These are phyloP conservation scores for Sordariomycetes sp. DNA, from an alignment of 2,329 filamentous ascomycete genomes.

Conservation along the genomic window DNA sequence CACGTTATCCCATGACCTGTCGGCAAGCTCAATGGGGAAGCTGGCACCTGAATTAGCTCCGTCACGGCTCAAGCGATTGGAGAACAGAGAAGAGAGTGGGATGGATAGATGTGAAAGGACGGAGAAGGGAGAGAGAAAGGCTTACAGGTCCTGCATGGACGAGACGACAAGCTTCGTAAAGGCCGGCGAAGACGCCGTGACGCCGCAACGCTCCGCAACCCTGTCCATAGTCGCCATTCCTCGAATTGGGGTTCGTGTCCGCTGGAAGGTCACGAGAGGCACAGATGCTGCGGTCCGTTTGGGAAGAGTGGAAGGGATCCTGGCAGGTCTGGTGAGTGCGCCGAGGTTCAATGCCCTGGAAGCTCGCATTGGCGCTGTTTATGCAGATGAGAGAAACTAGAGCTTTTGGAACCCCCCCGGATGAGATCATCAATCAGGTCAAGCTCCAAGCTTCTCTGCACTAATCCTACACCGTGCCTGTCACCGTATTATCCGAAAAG, in stretches of 20 bases:
- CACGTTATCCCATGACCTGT: conserved; percentile 93
- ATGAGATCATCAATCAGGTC: background rate
- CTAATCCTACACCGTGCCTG: background rate
- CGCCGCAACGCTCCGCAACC: background rate
- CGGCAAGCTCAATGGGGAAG: conserved; percentile 81
- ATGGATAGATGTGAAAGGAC: too few species aligned
- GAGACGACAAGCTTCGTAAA: conserved; percentile 53
- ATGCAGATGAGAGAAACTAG: background rate
- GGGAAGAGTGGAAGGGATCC: background rate
- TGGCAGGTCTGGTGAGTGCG: background rate
- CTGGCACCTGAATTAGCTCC: conserved; percentile 26
- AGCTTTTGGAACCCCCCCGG: too few species aligned
- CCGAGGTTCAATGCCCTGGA: background rate
- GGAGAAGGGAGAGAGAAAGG: too few species aligned
- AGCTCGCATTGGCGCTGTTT: background rate
- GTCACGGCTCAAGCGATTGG: background rate
- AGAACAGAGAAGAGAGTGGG: background rate
- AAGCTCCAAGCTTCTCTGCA: background rate
- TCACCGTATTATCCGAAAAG: background rate
- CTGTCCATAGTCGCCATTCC: background rate
- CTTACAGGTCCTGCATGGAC: conserved; percentile 69
- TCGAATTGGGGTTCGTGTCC: background rate
- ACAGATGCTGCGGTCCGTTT: background rate
- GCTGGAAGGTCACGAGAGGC: background rate
- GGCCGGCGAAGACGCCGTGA: conserved; percentile 6